Percentiles rank a stretch among this genome's conserved stretches.
phyloP scores from a whole-genome alignment of 805 yeast species.

The Priceomyces melissophilus region DNA sequence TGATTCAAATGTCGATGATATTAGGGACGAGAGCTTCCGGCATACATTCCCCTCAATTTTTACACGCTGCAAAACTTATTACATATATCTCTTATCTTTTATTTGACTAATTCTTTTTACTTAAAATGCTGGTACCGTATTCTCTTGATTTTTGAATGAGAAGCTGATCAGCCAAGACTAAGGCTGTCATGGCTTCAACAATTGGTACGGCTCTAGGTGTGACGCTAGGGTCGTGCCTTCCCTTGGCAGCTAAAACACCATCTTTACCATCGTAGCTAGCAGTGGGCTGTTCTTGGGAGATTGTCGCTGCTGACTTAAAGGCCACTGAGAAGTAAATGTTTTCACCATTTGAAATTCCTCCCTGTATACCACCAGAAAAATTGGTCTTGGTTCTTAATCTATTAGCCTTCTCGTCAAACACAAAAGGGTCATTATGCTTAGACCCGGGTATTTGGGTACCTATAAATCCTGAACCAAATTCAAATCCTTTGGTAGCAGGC shows the following conservation, averaged over 20 bases:
- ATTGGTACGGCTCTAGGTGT: slow-evolving; percentile 98
- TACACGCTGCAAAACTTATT: neutral
- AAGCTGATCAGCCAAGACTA: slow-evolving; percentile 82
- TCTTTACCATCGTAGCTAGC: slow-evolving; percentile 82
- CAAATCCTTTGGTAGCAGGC: slow-evolving; percentile 98
- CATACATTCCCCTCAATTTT: neutral
- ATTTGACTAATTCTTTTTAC: slow-evolving; percentile 1
- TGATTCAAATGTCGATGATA: neutral
- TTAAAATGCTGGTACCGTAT: slow-evolving; percentile 14
- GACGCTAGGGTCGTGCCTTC: slow-evolving; percentile 98
- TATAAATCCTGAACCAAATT: slow-evolving; percentile 92
- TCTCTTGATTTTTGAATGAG: slow-evolving; percentile 86
- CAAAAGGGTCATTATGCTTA: slow-evolving; percentile 86
- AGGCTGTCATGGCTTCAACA: slow-evolving; percentile 97
- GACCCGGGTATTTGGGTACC: slow-evolving; percentile 93
- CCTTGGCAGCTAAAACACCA: slow-evolving; percentile 91
- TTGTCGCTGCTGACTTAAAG: slow-evolving; percentile 97
- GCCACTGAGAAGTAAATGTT: slow-evolving; percentile 91
- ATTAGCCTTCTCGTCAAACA: slow-evolving; percentile 53
- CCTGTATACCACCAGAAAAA: slow-evolving; percentile 96
- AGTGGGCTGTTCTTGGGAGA: slow-evolving; percentile 87
- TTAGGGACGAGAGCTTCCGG: neutral
- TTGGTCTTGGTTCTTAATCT: slow-evolving; percentile 83
- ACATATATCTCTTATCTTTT: too few relatives aligned
- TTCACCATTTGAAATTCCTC: slow-evolving; percentile 97